Evolutionary conservation across 768 basidiomycete species (phyloP).

Genomic region (Cystofilobasidium bisporidii): DNA sequence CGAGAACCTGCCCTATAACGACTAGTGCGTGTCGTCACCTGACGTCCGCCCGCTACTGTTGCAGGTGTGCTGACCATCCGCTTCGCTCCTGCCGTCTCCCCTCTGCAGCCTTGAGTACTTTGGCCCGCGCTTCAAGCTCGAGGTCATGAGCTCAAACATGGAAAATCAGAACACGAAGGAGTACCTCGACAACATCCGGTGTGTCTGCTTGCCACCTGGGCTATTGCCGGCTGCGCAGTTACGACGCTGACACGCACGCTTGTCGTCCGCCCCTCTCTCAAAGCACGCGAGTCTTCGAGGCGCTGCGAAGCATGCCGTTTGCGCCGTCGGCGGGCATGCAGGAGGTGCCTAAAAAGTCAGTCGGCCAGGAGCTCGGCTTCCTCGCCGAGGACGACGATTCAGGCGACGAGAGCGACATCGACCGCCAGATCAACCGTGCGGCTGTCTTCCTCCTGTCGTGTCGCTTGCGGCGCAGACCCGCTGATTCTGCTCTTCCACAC

Average conservation of each 20-base stretch:
- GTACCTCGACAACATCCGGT: slow-evolving; percentile 72
- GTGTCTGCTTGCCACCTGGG: slow-evolving; percentile 29
- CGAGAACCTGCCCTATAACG: slow-evolving; percentile 41
- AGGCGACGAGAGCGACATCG: slow-evolving; percentile 38
- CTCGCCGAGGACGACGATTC: slow-evolving; percentile 40
- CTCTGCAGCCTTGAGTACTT: slow-evolving; percentile 72
- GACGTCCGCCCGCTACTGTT: not conserved
- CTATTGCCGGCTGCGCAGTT: not conserved
- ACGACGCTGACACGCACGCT: slow-evolving; percentile 31
- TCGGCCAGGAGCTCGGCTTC: slow-evolving; percentile 44
- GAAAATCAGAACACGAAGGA: slow-evolving; percentile 81
- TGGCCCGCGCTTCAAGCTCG: slow-evolving; percentile 84
- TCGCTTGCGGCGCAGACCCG: too few relatives aligned
- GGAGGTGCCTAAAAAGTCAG: slow-evolving; percentile 57
- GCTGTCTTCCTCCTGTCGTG: too few relatives aligned
- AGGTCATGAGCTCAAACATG: slow-evolving; percentile 86
- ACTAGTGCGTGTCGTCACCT: slow-evolving; percentile 35
- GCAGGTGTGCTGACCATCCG: slow-evolving; percentile 55
- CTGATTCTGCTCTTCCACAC: too few relatives aligned
- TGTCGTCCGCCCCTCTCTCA: slow-evolving; percentile 41
- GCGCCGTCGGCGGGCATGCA: slow-evolving; percentile 84
- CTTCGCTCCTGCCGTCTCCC: slow-evolving; percentile 41
- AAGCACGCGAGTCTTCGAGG: slow-evolving; percentile 49
- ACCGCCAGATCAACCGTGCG: slow-evolving; percentile 41
- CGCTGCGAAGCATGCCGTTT: slow-evolving; percentile 52